These are phyloP conservation scores for Hypomontagnella submonticulosa DNA, from an alignment of 495 filamentous ascomycete genomes.

Conservation along the genomic window DNA sequence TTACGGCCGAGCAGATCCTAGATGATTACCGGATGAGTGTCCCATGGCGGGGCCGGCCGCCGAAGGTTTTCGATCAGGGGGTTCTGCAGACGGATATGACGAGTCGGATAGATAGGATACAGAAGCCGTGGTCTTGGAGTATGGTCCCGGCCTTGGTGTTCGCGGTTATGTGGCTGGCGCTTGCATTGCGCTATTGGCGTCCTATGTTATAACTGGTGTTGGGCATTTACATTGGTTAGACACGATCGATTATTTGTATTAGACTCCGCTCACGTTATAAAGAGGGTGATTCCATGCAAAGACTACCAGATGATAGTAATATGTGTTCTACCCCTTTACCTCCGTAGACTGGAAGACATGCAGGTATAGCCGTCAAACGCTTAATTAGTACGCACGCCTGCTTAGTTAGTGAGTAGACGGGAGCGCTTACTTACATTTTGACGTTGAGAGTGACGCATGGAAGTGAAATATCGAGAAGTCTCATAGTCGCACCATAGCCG, in stretches of 20 bases:
- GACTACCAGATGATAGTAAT: too few species aligned
- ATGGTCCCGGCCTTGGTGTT: constrained; percentile 21
- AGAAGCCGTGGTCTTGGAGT: constrained; percentile 21
- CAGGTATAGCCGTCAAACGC: too few species aligned
- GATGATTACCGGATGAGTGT: constrained; percentile 51
- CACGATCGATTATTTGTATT: too few species aligned
- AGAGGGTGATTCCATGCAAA: too few species aligned
- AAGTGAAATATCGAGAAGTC: too few species aligned
- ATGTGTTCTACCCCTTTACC: too few species aligned
- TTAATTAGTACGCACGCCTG: too few species aligned
- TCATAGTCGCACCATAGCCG: background rate
- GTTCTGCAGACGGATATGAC: constrained; percentile 38
- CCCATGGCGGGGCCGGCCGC: constrained; percentile 52
- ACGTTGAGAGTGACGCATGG: too few species aligned
- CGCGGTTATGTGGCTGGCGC: background rate
- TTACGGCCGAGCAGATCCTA: constrained; percentile 68
- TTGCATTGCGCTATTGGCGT: constrained; percentile 14
- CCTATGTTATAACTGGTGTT: background rate
- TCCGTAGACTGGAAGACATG: too few species aligned
- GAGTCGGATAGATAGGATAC: constrained; percentile 48
- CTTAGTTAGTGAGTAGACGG: too few species aligned
- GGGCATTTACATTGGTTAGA: background rate
- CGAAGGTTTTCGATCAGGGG: constrained; percentile 33
- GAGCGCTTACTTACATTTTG: too few species aligned
- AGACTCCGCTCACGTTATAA: too few species aligned